Conservation (phyloP, 2,329 filamentous ascomycete species). For the Phialemonium atrogriseum region DNA sequence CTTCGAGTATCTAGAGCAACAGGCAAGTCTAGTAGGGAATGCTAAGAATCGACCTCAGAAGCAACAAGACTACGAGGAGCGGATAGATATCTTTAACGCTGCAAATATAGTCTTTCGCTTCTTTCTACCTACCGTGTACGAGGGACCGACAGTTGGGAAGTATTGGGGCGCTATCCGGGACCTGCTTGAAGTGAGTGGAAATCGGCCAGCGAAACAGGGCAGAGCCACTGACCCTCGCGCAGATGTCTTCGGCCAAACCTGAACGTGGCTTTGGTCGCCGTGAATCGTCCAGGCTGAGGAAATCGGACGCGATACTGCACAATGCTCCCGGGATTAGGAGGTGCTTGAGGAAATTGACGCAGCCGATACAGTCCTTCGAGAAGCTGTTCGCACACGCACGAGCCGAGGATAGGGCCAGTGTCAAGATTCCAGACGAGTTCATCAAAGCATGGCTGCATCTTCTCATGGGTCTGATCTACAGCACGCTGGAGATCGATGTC, state of each 20-base stretch:
- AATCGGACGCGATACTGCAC: too few species aligned
- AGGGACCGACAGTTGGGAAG: conserved; percentile 28
- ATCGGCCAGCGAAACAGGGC: too few species aligned
- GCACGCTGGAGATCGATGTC: too few species aligned
- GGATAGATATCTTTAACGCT: conserved; percentile 31
- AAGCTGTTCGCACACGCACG: conserved; percentile 21
- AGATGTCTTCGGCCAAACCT: too few species aligned
- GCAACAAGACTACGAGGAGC: conserved; percentile 13
- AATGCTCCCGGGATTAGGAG: conserved; percentile 5
- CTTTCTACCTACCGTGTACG: conserved; percentile 29
- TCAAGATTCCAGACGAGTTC: conserved; percentile 27
- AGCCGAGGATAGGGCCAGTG: conserved; percentile 15
- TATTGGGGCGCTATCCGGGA: conserved; percentile 31
- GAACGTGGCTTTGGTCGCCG: too few species aligned
- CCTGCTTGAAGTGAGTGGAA: conserved; percentile 13
- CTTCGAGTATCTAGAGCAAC: conserved; percentile 16
- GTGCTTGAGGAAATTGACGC: conserved; percentile 17
- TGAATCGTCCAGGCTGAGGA: too few species aligned
- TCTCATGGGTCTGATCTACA: conserved; percentile 27
- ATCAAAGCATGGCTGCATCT: conserved; percentile 31
- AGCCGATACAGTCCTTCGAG: conserved; percentile 25
- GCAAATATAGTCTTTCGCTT: conserved; percentile 30
- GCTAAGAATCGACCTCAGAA: too few species aligned
- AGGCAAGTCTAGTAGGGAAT: too few species aligned
- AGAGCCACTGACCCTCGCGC: too few species aligned